Conservation (phyloP, 2,329 filamentous ascomycete species). For the Ilyonectria destructans region DNA sequence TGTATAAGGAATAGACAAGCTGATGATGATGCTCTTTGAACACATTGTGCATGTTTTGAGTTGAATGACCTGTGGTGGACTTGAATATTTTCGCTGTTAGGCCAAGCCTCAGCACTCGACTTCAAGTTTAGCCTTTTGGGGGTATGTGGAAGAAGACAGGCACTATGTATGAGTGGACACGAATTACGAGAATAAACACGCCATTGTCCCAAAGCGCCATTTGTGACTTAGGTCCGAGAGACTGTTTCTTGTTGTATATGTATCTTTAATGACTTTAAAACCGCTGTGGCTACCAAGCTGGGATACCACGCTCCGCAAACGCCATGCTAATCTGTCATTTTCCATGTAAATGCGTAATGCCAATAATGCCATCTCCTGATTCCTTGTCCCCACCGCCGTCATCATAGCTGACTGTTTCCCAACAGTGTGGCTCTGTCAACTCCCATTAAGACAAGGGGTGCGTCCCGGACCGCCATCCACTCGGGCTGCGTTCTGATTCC, state of each 20-base stretch:
- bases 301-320: constrained; percentile 16
- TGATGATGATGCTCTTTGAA: constrained; percentile 45
- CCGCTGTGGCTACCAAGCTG: constrained; percentile 4
- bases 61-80: background rate
- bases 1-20: constrained; percentile 55
- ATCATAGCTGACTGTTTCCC: background rate
- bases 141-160: background rate
- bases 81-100: background rate
- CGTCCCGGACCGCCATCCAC: background rate
- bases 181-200: background rate
- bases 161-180: background rate
- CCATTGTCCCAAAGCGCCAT: background rate
- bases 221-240: background rate
- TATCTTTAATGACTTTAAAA: constrained; percentile 4
- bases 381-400: background rate
- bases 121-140: background rate
- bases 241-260: background rate
- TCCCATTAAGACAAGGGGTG: constrained; percentile 9
- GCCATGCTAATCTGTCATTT: constrained; percentile 29
- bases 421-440: background rate
- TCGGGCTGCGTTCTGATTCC: background rate
- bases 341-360: constrained; percentile 32
- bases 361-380: constrained; percentile 7
- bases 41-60: background rate
- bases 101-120: background rate